phyloP scores from a whole-genome alignment of 306 rosid genomes.

The Pterocarpus santalinus region DNA sequence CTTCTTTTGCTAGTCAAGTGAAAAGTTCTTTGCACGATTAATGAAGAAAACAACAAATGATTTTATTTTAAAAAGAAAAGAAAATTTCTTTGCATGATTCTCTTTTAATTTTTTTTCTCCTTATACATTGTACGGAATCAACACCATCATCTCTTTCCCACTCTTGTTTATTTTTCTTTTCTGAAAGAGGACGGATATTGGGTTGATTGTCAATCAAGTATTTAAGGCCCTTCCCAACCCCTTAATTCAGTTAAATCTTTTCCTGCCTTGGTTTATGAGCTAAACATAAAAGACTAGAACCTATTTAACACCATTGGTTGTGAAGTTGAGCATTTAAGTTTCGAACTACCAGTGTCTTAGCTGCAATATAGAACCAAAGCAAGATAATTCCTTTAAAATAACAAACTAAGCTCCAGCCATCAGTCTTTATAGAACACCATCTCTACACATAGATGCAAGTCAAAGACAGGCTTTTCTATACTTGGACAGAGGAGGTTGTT shows the following conservation, averaged over 20 bases:
- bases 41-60: background rate
- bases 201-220: background rate
- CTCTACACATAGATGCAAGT: conserved; percentile 9
- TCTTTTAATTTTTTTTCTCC: background rate
- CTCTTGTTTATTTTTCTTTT: background rate
- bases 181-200: background rate
- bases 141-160: background rate
- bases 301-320: background rate
- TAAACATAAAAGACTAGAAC: background rate
- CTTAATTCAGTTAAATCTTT: background rate
- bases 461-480: background rate
- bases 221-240: background rate
- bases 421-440: conserved; percentile 10
- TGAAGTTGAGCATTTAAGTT: conserved; percentile 3
- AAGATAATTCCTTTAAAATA: conserved; percentile 3
- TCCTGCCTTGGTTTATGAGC: no score
- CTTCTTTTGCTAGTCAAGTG: background rate
- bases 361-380: background rate
- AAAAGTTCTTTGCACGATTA: background rate
- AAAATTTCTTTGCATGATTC: no score
- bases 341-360: background rate
- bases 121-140: background rate
- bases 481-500: background rate
- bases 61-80: no score
- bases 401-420: conserved; percentile 6